Base-by-base conservation (phyloP, 1,284 basidiomycete genomes). In the Anthracocystis panici-leucophaei region DNA sequence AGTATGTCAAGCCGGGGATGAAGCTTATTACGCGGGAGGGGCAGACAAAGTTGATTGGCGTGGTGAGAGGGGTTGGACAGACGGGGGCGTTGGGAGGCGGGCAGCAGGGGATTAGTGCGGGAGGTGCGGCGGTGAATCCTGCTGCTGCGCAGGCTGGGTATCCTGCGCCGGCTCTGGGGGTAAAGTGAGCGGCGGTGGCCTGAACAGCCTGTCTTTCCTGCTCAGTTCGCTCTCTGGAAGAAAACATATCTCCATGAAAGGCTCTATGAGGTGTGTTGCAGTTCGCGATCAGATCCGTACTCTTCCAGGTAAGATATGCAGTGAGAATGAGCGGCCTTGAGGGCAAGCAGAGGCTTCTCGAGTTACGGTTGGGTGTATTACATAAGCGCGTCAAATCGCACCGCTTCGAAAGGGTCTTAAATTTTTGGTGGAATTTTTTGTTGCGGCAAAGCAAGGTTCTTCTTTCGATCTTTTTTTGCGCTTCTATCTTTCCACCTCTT, bases 21-120 rank as follows among this genome's bases (percentile, higher is more conserved):
- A 82, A 82, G 71, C 56, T 84, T 16, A 82, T 84, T 44, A 82
- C 82, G 10, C 49, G 82, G 1, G 82, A 83, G 53, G 83, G 82
- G 1, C 80, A 80, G 75, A 82, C 82, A 18, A 82, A 81, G 63
- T 65, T 83, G 5, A 82, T 84, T 23, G 83, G 83, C 2, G 75
- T 84, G 2, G 75, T 84, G 5, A 59, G 80, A 1, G 69, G 56
- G 8, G 82, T 82, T 0, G 80, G 81, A 8, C 66, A 69, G 59
- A 67, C 70, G 2, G 78, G 65, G 1, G 64, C 80, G 18, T 27
- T 81, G 48, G 27, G 38, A 5, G 68, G 68, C 10, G 27, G 48
- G 12, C 35, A 38, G 35, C 35, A 38, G 0, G 48, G 33, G 35
- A 7, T 49, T 3, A 44, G 18, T 46, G 40, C 33, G 35, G 58